A percentile compares a stretch with the other conserved stretches of the same genome.
Evolutionary conservation across 2,329 filamentous ascomycete species (phyloP).

Genomic region (Colletotrichum cordylinicola): DNA sequence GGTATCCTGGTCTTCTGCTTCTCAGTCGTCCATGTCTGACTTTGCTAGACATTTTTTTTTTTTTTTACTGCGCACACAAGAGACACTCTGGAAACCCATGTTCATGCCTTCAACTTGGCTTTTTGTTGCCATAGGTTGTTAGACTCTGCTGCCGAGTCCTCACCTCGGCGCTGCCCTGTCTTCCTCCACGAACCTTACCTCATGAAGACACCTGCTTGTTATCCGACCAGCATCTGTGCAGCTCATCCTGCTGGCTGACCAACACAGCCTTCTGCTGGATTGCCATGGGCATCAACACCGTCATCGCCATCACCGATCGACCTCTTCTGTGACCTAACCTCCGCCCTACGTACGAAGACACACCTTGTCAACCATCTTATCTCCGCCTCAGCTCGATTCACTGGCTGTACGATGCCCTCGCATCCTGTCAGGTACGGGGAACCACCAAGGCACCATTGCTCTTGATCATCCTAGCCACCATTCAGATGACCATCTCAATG

Average conservation of each 20-base stretch:
- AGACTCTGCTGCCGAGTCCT: background rate
- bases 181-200: background rate
- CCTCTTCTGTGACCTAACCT: background rate
- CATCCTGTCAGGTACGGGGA: background rate
- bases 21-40: slow-evolving; percentile 4
- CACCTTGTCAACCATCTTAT: background rate
- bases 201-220: background rate
- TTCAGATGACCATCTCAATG: background rate
- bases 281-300: background rate
- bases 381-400: background rate
- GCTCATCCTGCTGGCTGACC: background rate
- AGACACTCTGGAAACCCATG: background rate
- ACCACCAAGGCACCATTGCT: background rate
- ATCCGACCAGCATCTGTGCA: background rate
- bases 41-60: background rate
- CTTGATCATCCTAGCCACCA: background rate
- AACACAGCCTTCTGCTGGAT: background rate
- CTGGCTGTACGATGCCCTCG: background rate
- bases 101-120: background rate
- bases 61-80: background rate
- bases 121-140: background rate
- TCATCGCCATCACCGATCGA: background rate
- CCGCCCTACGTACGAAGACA: background rate
- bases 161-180: background rate
- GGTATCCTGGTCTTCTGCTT: background rate